These are phyloP conservation scores for Raphanus hybrid DNA, from an alignment of 441 rosid species.

Conservation along the genomic window DNA sequence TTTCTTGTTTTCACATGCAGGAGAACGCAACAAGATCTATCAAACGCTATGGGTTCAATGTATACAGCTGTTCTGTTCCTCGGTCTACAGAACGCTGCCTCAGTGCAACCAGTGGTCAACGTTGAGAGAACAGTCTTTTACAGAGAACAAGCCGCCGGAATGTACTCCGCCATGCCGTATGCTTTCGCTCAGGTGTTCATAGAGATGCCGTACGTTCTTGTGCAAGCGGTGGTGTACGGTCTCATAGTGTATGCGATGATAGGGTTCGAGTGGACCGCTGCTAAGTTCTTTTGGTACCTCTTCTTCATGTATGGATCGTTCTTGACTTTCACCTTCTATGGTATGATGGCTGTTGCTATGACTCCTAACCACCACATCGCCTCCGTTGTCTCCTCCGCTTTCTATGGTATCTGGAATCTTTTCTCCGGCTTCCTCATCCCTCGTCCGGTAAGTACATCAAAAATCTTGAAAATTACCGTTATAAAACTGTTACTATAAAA, in stretches of 20 bases:
- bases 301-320: conserved; percentile 70
- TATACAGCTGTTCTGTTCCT: conserved; percentile 70
- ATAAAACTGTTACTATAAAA: too few species aligned
- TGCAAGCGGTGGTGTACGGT: conserved; percentile 57
- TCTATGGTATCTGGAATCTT: conserved; percentile 71
- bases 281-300: conserved; percentile 75
- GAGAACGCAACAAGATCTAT: conserved; percentile 55
- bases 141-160: conserved; percentile 85
- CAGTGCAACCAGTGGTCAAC: conserved; percentile 78
- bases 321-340: conserved; percentile 76
- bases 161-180: conserved; percentile 87
- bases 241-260: conserved; percentile 70
- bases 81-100: conserved; percentile 62
- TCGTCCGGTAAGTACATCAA: conserved; percentile 53
- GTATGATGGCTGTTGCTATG: conserved; percentile 73
- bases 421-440: conserved; percentile 77
- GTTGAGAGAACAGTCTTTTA: conserved; percentile 84
- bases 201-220: conserved; percentile 65
- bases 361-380: conserved; percentile 77
- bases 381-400: conserved; percentile 53
- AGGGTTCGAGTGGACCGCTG: conserved; percentile 63
- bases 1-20: conserved; percentile 3
- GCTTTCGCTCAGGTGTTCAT: conserved; percentile 81
- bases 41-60: conserved; percentile 88
- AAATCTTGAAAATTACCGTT: background rate